phyloP scores from a whole-genome alignment of 495 filamentous ascomycete genomes.

The Cryomyces antarcticus region DNA sequence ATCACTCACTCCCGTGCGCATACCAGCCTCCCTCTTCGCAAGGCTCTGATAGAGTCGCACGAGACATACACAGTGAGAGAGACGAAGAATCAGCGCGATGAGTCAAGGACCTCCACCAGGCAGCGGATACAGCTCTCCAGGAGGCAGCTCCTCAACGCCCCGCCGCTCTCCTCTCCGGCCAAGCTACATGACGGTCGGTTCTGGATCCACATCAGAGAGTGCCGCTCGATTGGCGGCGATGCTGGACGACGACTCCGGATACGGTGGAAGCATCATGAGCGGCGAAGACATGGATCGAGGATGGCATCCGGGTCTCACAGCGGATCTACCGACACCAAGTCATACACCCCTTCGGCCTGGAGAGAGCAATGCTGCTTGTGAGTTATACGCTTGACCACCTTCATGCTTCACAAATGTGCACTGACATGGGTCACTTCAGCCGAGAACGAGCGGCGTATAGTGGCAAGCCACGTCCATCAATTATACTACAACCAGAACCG shows the following conservation, averaged over 20 bases:
- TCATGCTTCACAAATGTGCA: background rate
- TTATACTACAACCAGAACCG: slow-evolving; percentile 72
- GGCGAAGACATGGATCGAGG: slow-evolving; percentile 29
- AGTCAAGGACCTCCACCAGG: too few relatives aligned
- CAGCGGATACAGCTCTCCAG: too few relatives aligned
- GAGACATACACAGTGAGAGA: too few relatives aligned
- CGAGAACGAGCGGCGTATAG: slow-evolving; percentile 36
- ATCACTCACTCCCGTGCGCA: too few relatives aligned
- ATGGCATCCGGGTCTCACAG: slow-evolving; percentile 41
- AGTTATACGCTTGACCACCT: background rate
- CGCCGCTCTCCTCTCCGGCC: slow-evolving; percentile 21
- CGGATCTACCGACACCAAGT: slow-evolving; percentile 43
- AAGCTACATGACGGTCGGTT: slow-evolving; percentile 73
- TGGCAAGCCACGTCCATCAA: slow-evolving; percentile 55
- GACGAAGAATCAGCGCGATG: too few relatives aligned
- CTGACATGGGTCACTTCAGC: slow-evolving; percentile 11
- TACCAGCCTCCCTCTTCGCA: too few relatives aligned
- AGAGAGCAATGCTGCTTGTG: slow-evolving; percentile 20
- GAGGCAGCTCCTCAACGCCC: background rate
- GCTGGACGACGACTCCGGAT: slow-evolving; percentile 75
- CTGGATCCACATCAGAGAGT: slow-evolving; percentile 57
- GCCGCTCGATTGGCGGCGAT: slow-evolving; percentile 45
- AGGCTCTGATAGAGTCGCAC: too few relatives aligned
- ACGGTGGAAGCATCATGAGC: slow-evolving; percentile 52
- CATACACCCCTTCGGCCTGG: slow-evolving; percentile 32